A percentile compares a stretch with the other conserved stretches of the same genome.
phyloP scores from a whole-genome alignment of 169 alveolate genomes.

The Ichthyophthirius multifiliis region DNA sequence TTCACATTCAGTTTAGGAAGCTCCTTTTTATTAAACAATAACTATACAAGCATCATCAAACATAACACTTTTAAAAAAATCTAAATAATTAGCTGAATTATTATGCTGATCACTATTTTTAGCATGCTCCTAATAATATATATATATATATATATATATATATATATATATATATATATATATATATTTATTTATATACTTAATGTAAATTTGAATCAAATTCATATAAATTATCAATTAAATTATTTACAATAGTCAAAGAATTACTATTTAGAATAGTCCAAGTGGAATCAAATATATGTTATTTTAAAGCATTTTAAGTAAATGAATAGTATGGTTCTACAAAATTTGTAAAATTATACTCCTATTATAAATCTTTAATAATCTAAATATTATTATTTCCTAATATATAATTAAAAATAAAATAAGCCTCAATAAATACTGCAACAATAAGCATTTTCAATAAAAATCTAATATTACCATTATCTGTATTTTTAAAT shows the following conservation, averaged over 20 bases:
- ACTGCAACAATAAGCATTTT: slow-evolving; percentile 30
- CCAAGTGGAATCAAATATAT: background rate
- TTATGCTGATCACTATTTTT: slow-evolving; percentile 14
- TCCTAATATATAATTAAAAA: slow-evolving; percentile 20
- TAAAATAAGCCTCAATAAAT: slow-evolving; percentile 18
- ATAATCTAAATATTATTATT: background rate
- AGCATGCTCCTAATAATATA: slow-evolving; percentile 23
- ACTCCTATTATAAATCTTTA: background rate
- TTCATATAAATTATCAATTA: background rate
- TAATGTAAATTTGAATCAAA: slow-evolving; percentile 10
- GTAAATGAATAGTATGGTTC: slow-evolving; percentile 5
- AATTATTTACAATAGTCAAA: background rate
- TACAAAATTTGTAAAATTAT: slow-evolving; percentile 1
- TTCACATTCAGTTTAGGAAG: background rate
- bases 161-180: background rate
- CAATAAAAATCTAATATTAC: slow-evolving; percentile 21
- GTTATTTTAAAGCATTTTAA: background rate
- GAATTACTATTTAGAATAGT: slow-evolving; percentile 4
- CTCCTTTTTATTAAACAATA: background rate
- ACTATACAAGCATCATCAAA: background rate
- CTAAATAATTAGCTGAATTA: background rate
- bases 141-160: background rate
- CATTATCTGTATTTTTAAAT: slow-evolving; percentile 28
- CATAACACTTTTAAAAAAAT: background rate
- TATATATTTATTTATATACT: background rate